These are phyloP conservation scores for Xylaria sp. DNA, from an alignment of 2,329 filamentous ascomycete genomes.

Conservation along the genomic window DNA sequence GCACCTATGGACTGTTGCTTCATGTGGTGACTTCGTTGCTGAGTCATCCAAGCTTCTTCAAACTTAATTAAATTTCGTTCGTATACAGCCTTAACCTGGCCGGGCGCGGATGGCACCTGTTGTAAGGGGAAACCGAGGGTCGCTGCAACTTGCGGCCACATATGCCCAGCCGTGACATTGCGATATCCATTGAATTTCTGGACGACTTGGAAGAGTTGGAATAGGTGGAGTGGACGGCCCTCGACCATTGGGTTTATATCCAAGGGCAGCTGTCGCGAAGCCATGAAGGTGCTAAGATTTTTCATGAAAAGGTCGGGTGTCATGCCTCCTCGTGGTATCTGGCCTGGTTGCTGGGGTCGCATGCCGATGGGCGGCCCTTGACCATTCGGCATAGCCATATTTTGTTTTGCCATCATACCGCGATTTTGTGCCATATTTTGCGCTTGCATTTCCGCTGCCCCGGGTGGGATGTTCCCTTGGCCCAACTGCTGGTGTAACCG, in stretches of 20 bases:
- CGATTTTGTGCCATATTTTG: slow-evolving; percentile 54
- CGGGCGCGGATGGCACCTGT: slow-evolving; percentile 73
- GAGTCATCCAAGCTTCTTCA: slow-evolving; percentile 73
- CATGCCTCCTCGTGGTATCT: slow-evolving; percentile 52
- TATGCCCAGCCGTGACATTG: slow-evolving; percentile 73
- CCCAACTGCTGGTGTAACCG: slow-evolving; percentile 82
- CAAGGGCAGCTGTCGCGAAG: slow-evolving; percentile 75
- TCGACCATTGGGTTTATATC: slow-evolving; percentile 79
- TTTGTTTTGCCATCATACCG: slow-evolving; percentile 66
- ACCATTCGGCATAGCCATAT: slow-evolving; percentile 64
- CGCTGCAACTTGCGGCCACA: slow-evolving; percentile 79
- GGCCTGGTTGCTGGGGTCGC: slow-evolving; percentile 60
- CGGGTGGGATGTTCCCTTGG: slow-evolving; percentile 64
- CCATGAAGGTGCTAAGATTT: slow-evolving; percentile 81
- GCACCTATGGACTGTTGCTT: slow-evolving; percentile 58
- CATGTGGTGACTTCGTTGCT: slow-evolving; percentile 65
- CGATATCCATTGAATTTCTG: slow-evolving; percentile 82
- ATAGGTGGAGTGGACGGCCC: slow-evolving; percentile 78
- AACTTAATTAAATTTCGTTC: slow-evolving; percentile 81
- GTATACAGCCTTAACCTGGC: slow-evolving; percentile 78
- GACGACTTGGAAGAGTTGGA: slow-evolving; percentile 81
- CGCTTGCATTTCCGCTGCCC: slow-evolving; percentile 62
- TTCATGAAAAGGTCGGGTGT: slow-evolving; percentile 79
- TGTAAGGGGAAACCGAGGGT: slow-evolving; percentile 69
- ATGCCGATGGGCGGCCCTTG: slow-evolving; percentile 63